These are phyloP conservation scores for Rhododendron kiyosumense DNA, from an alignment of 148 eudicot genomes.

Conservation along the genomic window DNA sequence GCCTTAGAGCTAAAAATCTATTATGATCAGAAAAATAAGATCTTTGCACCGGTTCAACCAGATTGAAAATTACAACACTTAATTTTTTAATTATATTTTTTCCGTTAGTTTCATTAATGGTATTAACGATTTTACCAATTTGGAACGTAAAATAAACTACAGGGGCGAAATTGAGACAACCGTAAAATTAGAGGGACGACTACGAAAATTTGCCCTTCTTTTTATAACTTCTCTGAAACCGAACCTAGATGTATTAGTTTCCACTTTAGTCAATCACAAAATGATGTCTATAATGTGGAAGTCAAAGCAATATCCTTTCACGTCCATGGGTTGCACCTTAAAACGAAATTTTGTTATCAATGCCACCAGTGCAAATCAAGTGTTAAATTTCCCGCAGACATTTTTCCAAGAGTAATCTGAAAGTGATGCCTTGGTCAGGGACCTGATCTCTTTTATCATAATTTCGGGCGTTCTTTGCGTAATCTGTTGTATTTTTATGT, in stretches of 20 bases:
- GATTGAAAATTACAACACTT: no score
- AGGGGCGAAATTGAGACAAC: no score
- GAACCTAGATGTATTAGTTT: background rate
- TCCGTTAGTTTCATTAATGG: no score
- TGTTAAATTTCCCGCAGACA: background rate
- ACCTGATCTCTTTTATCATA: background rate
- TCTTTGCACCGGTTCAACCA: no score
- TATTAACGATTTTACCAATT: no score
- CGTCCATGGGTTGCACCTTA: background rate
- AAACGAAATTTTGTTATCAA: background rate
- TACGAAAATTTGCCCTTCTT: no score
- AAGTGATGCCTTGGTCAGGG: background rate
- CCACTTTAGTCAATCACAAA: background rate
- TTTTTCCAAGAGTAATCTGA: background rate
- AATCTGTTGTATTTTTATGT: background rate
- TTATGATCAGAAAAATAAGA: no score
- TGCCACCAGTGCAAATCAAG: background rate
- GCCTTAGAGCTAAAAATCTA: no score
- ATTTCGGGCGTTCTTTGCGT: background rate
- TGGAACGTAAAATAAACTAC: no score
- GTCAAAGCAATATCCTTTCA: background rate
- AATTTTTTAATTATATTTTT: no score
- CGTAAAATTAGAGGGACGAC: no score
- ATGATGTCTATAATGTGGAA: background rate
- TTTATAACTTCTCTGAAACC: background rate